Evolutionary conservation across 2,329 filamentous ascomycete genomes (phyloP).

Genomic region (Colletotrichum destructivum): DNA sequence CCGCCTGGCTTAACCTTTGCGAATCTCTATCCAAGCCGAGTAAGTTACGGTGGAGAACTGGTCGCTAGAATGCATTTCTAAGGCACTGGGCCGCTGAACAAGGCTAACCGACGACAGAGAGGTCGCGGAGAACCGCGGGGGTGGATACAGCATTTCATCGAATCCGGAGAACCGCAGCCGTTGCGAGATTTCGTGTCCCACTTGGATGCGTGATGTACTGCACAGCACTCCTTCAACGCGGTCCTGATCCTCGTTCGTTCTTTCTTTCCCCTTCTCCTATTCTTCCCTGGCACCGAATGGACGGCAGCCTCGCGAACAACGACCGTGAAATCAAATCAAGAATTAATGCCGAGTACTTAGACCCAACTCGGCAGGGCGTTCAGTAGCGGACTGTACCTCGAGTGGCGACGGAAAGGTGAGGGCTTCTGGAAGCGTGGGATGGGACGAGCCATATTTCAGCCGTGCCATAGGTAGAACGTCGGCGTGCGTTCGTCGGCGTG

Average conservation of each 20-base stretch:
- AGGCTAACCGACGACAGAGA: not conserved
- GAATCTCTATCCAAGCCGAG: slow-evolving; percentile 18
- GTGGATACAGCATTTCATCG: not conserved
- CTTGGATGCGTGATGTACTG: not conserved
- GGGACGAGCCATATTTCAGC: not conserved
- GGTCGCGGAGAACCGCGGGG: not conserved
- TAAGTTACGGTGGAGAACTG: slow-evolving; percentile 13
- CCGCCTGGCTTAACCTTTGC: not conserved
- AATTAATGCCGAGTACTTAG: not conserved
- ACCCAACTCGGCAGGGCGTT: not conserved
- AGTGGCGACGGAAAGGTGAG: not conserved
- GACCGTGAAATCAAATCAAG: no score
- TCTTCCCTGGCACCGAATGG: not conserved
- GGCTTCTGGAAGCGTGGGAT: not conserved
- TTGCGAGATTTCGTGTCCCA: not conserved
- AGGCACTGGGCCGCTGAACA: not conserved
- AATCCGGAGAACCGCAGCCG: not conserved
- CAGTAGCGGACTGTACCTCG: not conserved
- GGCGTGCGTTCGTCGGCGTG: not conserved
- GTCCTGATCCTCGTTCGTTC: not conserved
- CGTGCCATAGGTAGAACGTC: slow-evolving; percentile 13
- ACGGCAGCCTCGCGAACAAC: not conserved
- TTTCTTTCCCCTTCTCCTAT: not conserved
- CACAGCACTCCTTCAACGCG: not conserved
- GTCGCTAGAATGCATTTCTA: not conserved